These are phyloP conservation scores for Cercophora sp. DNA, from an alignment of 495 filamentous ascomycete species.

Conservation along the genomic window DNA sequence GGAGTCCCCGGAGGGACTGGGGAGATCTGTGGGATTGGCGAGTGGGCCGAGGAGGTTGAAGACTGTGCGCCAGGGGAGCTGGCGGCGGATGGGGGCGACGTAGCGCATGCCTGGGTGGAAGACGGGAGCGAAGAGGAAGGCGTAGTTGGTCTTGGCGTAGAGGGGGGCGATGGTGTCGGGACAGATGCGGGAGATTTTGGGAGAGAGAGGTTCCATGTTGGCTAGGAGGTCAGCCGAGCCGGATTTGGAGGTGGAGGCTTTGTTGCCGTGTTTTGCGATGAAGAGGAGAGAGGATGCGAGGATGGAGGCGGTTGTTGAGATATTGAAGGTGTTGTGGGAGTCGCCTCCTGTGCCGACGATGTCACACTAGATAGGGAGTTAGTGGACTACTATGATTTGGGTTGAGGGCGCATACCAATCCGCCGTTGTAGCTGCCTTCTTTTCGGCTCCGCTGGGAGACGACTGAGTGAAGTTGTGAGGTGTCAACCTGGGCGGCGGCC, in stretches of 20 bases:
- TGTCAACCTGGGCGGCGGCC: slow-evolving; percentile 50
- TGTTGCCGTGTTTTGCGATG: slow-evolving; percentile 92
- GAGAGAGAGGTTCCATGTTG: slow-evolving; percentile 62
- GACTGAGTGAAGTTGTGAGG: slow-evolving; percentile 28
- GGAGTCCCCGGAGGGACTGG: slow-evolving; percentile 7
- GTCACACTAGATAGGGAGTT: slow-evolving; percentile 61
- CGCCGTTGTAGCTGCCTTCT: slow-evolving; percentile 68
- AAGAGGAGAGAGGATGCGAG: slow-evolving; percentile 78
- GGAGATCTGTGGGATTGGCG: slow-evolving; percentile 75
- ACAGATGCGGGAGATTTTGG: slow-evolving; percentile 67
- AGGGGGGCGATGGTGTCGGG: slow-evolving; percentile 63
- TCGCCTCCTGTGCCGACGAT: slow-evolving; percentile 98
- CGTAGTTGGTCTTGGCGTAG: slow-evolving; percentile 78
- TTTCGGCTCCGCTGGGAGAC: slow-evolving; percentile 52
- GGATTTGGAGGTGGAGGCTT: slow-evolving; percentile 90
- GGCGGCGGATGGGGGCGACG: slow-evolving; percentile 75
- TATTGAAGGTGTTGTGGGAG: slow-evolving; percentile 95
- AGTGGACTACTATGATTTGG: neutral
- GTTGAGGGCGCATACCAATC: slow-evolving; percentile 47
- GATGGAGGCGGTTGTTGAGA: slow-evolving; percentile 91
- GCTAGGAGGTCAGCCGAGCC: slow-evolving; percentile 90
- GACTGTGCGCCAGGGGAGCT: slow-evolving; percentile 86
- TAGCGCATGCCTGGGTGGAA: slow-evolving; percentile 93
- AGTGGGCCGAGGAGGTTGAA: slow-evolving; percentile 96
- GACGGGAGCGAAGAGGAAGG: slow-evolving; percentile 92